Percentiles rank a stretch among this genome's conserved stretches.
These are phyloP conservation scores for Hortiboletus flavorubellus DNA, from an alignment of 768 basidiomycete genomes.

Conservation along the genomic window DNA sequence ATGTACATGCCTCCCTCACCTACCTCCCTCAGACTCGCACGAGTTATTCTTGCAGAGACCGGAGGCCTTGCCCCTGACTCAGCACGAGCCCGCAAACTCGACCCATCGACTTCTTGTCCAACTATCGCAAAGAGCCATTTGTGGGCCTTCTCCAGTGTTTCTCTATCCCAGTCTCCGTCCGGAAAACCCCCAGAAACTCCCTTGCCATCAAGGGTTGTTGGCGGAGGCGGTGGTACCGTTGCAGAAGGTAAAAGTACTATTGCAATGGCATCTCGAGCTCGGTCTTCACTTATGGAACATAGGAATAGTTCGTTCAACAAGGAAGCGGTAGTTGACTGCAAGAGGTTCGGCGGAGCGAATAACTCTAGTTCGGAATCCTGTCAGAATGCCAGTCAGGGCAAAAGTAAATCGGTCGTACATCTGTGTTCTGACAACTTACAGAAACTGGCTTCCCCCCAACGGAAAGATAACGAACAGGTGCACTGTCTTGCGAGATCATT, in stretches of 20 bases:
- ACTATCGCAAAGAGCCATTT: slow-evolving; percentile 35
- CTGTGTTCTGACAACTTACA: slow-evolving; percentile 1
- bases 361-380: slow-evolving; percentile 36
- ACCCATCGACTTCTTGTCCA: slow-evolving; percentile 17
- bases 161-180: slow-evolving; percentile 36
- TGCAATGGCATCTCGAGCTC: background rate
- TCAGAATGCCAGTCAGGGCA: background rate
- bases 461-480: slow-evolving; percentile 54
- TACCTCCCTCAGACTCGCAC: slow-evolving; percentile 24
- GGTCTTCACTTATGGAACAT: background rate
- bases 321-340: slow-evolving; percentile 53
- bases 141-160: slow-evolving; percentile 35
- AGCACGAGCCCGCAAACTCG: slow-evolving; percentile 4
- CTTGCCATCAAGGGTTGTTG: slow-evolving; percentile 36
- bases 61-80: slow-evolving; percentile 12
- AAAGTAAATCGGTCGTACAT: background rate
- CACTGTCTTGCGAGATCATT: slow-evolving; percentile 36
- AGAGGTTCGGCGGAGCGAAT: slow-evolving; percentile 56
- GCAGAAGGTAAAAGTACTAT: slow-evolving; percentile 50
- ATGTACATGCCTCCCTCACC: slow-evolving; percentile 56
- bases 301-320: slow-evolving; percentile 36
- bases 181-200: slow-evolving; percentile 23
- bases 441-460: slow-evolving; percentile 14
- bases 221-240: slow-evolving; percentile 40
- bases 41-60: slow-evolving; percentile 6